Evolutionary conservation across 2,329 filamentous ascomycete species (phyloP), one percentile per base, ranked within the genome.

Genomic region (Geosmithia morbida): DNA sequence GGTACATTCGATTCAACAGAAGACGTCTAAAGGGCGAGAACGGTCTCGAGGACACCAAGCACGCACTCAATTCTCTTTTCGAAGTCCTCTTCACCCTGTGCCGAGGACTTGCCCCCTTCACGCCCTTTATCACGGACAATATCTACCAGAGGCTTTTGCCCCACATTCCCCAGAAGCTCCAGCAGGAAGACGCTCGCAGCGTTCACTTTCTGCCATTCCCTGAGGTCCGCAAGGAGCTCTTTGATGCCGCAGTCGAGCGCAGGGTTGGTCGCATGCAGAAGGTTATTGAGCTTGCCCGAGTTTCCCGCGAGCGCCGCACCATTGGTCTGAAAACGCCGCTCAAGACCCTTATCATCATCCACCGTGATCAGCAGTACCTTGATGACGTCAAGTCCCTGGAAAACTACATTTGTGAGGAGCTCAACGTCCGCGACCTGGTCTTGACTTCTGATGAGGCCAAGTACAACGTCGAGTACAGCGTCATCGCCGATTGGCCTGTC

Each of bases 1-100:
- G 89, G 89, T 96, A 96, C 66, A 96, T 96, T 62, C 79, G 88
- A 51, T 94, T 95, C 71, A 96, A 96, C 70, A 78, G 89, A 48
- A 85, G 85, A 63, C 80, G 89, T 48, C 72, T 95, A 54, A 96
- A 95, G 78, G 89, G 89, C 42, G 88, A 94, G 60, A 81, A 87
- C 53, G 87, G 88, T 17, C 66, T 87, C 20, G 77, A 89, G 14
- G 92, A 97, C 61, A 96, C 92, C 11, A 71, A 83, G 46, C 87
- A 94, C 58, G 92, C 90, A 1, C 72, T 98, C 48, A 95, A 97
- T 66, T 90, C 92, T 2, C 77, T 97, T 7, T 96, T 94, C 57
- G 88, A 96, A 66, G 86, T 96, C 48, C 72, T 97, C 19, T 96
- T 83, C 67, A 96, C 88, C 3, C 74, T 97, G 39, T 85, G 86